phyloP scores from a whole-genome alignment of 2,329 filamentous ascomycete species.

The Claviceps capensis region DNA sequence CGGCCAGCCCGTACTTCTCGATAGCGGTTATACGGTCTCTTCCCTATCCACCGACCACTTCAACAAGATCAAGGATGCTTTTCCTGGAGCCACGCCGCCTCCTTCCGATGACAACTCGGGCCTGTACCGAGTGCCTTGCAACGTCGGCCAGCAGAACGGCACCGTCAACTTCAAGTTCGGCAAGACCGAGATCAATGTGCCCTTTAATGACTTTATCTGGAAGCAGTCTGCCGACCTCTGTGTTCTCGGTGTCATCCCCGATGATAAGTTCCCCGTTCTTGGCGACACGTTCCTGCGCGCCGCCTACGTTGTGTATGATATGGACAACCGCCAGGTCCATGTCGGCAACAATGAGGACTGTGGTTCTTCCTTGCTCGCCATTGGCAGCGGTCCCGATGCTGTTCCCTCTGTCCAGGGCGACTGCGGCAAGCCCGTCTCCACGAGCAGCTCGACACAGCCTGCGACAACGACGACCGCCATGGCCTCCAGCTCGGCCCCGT shows the following conservation, averaged over 20 bases:
- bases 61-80: slow-evolving; percentile 27
- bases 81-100: slow-evolving; percentile 12
- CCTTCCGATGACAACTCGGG: slow-evolving; percentile 15
- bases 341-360: slow-evolving; percentile 25
- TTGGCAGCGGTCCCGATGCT: slow-evolving; percentile 25
- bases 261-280: slow-evolving; percentile 25
- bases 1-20: slow-evolving; percentile 38
- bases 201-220: slow-evolving; percentile 33
- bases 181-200: slow-evolving; percentile 28
- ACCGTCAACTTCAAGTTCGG: slow-evolving; percentile 36
- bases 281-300: slow-evolving; percentile 32
- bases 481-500: background rate
- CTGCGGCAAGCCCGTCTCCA: slow-evolving; percentile 13
- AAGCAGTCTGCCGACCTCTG: slow-evolving; percentile 18
- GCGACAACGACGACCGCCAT: background rate
- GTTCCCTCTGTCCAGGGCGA: slow-evolving; percentile 19
- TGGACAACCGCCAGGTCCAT: slow-evolving; percentile 25
- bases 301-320: slow-evolving; percentile 30
- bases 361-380: slow-evolving; percentile 22
- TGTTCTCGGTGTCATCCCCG: slow-evolving; percentile 32
- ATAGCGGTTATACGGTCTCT: slow-evolving; percentile 54
- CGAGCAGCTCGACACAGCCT: slow-evolving; percentile 1
- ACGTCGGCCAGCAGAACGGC: slow-evolving; percentile 19
- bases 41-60: slow-evolving; percentile 48
- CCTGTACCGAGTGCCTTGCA: slow-evolving; percentile 36